Percentiles rank a stretch among this genome's conserved stretches.
Evolutionary conservation across 441 rosid genomes (phyloP).

Genomic region (Populus trichocarpa): DNA sequence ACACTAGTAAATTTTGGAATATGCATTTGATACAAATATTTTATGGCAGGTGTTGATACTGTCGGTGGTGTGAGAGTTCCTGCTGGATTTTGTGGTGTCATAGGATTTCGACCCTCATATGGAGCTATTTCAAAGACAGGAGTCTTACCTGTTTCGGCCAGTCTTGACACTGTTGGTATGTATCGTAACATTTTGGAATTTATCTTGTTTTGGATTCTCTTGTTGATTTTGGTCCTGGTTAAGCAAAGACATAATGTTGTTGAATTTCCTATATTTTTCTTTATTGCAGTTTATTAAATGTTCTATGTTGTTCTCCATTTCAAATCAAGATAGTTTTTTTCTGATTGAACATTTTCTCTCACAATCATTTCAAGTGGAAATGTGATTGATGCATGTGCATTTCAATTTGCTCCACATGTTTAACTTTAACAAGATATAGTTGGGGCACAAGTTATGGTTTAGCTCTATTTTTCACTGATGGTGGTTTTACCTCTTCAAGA

Average conservation of each 20-base stretch:
- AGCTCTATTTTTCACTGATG: not conserved
- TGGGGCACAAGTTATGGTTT: not conserved
- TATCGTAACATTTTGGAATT: constrained; percentile 6
- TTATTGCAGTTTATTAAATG: not conserved
- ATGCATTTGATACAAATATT: constrained; percentile 6
- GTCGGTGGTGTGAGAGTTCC: constrained; percentile 94
- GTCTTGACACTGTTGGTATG: constrained; percentile 92
- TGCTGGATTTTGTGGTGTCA: constrained; percentile 74
- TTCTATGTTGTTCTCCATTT: not conserved
- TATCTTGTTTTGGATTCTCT: not conserved
- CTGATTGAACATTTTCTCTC: not conserved
- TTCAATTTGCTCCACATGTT: not conserved
- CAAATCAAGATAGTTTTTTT: not conserved
- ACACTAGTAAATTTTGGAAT: not conserved
- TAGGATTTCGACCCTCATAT: constrained; percentile 81
- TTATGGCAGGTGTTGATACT: constrained; percentile 71
- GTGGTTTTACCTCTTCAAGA: not conserved
- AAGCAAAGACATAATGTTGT: not conserved
- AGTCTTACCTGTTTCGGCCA: constrained; percentile 62
- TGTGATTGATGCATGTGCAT: not conserved
- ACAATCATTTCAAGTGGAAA: not conserved
- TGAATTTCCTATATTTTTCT: no score
- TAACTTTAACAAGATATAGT: not conserved
- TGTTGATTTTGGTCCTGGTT: not conserved
- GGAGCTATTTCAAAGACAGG: constrained; percentile 65